These are phyloP conservation scores for Erysiphe pulchra DNA, from an alignment of 2,329 filamentous ascomycete species.

Conservation along the genomic window DNA sequence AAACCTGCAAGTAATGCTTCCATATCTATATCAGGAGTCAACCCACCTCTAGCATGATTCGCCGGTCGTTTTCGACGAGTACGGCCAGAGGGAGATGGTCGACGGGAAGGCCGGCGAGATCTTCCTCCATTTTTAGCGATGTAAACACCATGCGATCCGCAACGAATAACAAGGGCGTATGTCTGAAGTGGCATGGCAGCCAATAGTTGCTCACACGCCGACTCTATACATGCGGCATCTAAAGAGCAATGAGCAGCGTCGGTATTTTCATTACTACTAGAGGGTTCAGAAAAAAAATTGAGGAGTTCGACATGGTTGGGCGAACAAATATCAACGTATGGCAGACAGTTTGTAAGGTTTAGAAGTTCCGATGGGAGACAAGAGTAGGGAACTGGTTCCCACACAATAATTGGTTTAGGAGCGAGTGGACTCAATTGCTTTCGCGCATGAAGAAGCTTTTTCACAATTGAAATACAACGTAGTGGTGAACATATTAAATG, in stretches of 20 bases:
- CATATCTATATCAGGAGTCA: conserved; percentile 36
- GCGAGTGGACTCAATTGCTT: conserved; percentile 16
- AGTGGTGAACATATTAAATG: conserved; percentile 66
- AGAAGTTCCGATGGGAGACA: conserved; percentile 46
- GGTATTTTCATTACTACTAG: conserved; percentile 14
- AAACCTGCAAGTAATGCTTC: conserved; percentile 33
- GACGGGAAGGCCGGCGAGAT: conserved; percentile 4
- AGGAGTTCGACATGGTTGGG: conserved; percentile 84
- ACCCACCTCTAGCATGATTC: conserved; percentile 20
- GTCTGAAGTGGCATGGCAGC: conserved; percentile 37
- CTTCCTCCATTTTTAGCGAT: conserved; percentile 19
- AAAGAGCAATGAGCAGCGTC: conserved; percentile 17
- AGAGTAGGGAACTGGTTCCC: conserved; percentile 84
- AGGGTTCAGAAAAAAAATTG: conserved; percentile 41
- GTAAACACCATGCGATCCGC: conserved; percentile 47
- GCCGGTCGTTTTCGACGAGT: conserved; percentile 4
- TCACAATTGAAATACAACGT: conserved; percentile 51
- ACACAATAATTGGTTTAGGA: conserved; percentile 50
- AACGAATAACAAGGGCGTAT: conserved; percentile 42
- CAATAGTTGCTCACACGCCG: conserved; percentile 34
- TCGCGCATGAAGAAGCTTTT: conserved; percentile 37
- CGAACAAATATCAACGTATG: conserved; percentile 34
- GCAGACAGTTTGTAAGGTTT: conserved; percentile 36
- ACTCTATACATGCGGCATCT: conserved; percentile 25
- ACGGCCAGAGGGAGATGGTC: conserved; percentile 1